Evolutionary conservation across 345 rosid species (phyloP), one percentile per base, ranked within the genome.

Genomic region (Xanthoceras sorbifolium): DNA sequence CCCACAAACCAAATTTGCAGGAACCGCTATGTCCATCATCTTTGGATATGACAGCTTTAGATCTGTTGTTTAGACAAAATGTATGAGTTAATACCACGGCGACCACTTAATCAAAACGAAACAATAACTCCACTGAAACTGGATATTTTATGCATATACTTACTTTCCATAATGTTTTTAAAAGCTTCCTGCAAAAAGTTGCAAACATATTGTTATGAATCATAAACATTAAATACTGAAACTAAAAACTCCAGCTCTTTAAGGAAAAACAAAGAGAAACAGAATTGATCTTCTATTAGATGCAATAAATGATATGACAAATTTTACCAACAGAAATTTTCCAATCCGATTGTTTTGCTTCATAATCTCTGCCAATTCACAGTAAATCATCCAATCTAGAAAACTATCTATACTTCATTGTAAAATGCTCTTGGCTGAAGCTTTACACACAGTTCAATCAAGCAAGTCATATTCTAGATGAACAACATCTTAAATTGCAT

Each of bases 11-110:
- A 92, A 78, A 68, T 93, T 96, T 52, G 94, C 92, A 34, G 94
- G 99, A 42, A 90, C 97, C 23, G 98, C 93, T 60, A 88, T 78
- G 67, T 91, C 98, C 29, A 93, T 92, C 97, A 91, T 89, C 89
- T 93, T 91, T 20, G 99, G 99, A 83, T 92, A 92, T 72, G 95
- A 54, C 65, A 96, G 85, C 75, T 90, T 89, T 54, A 96, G 85
- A 89, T 91, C 98, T 96, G 87, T 38, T 71, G 12, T 32, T 79
- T 46, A 69, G 25, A 69, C 2, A 26, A 23, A 44, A 25, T 32
- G 38, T 44, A 25, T 48, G 50, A 59, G 25, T 26, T 60, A 46
- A 60, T 48, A 26, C n/a, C n/a, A n/a, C n/a, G n/a, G n/a, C n/a
- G n/a, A 20, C 34, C 14, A 40, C 29, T 15, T 34, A 28, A 25